Evolutionary conservation across 345 rosid genomes (phyloP), one percentile per base, ranked within the genome.

Genomic region (Melaleuca alternifolia): DNA sequence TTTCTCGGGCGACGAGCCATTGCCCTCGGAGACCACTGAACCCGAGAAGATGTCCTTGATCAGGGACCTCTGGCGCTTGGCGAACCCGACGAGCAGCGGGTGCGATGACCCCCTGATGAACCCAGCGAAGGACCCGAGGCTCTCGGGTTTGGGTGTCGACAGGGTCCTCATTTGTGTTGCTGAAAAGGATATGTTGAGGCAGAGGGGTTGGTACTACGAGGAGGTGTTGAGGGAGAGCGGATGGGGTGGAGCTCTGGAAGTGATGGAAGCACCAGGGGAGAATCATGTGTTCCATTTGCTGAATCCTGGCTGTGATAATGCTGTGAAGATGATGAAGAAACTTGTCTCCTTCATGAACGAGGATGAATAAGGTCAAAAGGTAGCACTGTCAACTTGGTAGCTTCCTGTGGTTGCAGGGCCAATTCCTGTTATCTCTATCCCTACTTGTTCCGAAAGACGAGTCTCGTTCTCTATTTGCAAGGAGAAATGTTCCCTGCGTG

Each of bases 211-310:
- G 84, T 50, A 51, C 24, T 93, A 89, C 51, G 54, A 82, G 33
- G 91, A 91, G 89, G 44, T 50, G 2, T 10, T 91, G 88, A 87
- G 85, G 84, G 54, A 54, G 10, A 85, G 89, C 54, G 89, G 90
- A 4, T 90, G 91, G 91, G 50, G 6, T 7, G 94, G 93, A 14
- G 75, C 18, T 14, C 75, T 88, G 51, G 91, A 90, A 61, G 56
- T 89, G 26, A 51, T 83, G 84, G 93, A 93, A 86, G 44, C 89
- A 1, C 59, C 87, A 48, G 92, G 87, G 13, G 90, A 91, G 83
- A 89, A 87, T 3, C 93, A 92, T 83, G 91, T 85, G 26, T 93
- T 93, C 41, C 94, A 91, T 33, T 82, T 91, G 83, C 3, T 50
- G 10, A 86, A 91, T 10, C 90, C 91, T 3, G 21, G 7, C 26